Conservation (phyloP, 805 yeast species). For the Saccharomycopsis javanensis region DNA sequence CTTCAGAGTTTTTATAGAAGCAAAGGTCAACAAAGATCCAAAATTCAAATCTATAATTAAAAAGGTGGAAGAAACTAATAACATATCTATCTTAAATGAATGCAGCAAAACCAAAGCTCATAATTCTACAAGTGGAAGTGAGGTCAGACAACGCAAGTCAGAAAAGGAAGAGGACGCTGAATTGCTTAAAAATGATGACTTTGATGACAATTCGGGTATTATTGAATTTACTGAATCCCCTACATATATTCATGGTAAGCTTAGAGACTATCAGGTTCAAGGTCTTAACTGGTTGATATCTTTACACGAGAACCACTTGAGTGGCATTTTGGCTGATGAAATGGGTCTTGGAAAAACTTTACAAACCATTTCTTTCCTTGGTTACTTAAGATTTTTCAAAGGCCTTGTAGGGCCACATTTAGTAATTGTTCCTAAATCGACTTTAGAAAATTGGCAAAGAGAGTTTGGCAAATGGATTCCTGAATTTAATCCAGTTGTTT, state of each 20-base stretch:
- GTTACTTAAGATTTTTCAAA: conserved; percentile 56
- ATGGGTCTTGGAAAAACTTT: conserved; percentile 81
- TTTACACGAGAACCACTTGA: conserved; percentile 53
- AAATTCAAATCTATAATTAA: conserved; percentile 51
- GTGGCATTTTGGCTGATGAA: conserved; percentile 77
- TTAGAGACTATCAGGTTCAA: conserved; percentile 70
- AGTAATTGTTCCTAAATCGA: conserved; percentile 71
- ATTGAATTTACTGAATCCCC: conserved; percentile 84
- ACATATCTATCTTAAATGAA: conserved; percentile 25
- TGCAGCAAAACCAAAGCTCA: not conserved
- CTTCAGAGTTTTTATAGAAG: conserved; percentile 77
- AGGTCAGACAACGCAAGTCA: conserved; percentile 53
- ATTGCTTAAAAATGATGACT: conserved; percentile 33
- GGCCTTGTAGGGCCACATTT: conserved; percentile 61
- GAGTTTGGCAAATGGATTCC: conserved; percentile 77
- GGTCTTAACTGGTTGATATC: conserved; percentile 74
- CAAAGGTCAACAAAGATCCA: conserved; percentile 71
- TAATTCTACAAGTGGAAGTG: conserved; percentile 16
- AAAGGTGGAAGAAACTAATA: conserved; percentile 41
- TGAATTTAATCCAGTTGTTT: conserved; percentile 56
- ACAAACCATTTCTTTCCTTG: conserved; percentile 69
- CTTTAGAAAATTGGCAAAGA: conserved; percentile 72
- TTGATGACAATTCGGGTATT: conserved; percentile 26
- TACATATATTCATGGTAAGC: conserved; percentile 49
- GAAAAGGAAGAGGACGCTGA: conserved; percentile 76